Base-by-base conservation (phyloP, 306 rosid species). In the Clitoria ternatea region DNA sequence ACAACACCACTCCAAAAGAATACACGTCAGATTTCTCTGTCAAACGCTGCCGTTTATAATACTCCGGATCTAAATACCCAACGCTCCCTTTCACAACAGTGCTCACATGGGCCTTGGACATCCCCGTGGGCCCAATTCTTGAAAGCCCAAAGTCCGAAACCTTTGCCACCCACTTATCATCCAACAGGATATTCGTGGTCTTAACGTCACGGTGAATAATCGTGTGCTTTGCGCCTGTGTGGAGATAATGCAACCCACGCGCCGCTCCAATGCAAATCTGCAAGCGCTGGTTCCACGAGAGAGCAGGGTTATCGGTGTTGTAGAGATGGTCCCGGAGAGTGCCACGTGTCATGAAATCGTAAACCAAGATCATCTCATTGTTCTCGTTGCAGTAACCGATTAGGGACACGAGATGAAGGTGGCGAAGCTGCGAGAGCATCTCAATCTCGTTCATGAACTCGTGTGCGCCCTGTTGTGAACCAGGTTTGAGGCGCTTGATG, bases 131-230 rank as follows among this genome's bases (percentile, higher is more conserved):
- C 72, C 84, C 87, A 0, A 79, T 73, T 48, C 83, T 45, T 0
- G 88, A 85, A 18, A 87, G 26, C 61, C 92, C 92, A 12, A 87
- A 87, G 22, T 87, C 90, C 0, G 90, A 80, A 49, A 87, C 85
- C 66, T 83, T 85, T 0, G 92, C 87, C 0, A 44, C 71, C 83
- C 84, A 78, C 1, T 82, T 80, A 0, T 82, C 82, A 7, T 87
- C 90, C 1, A 87, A 18, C 3, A 87, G 36, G 12, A 87, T 87
- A 5, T 87, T 87, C 0, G 88, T 85, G 2, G 86, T 80, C 40
- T 85, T 87, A 43, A 87, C 92, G 27, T 87, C 92, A 1, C 92
- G 89, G 78, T 87, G 92, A 17, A 87, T 85, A 36, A 87, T 82
- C 0, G 69, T 64, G 43, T 77, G 56, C 54, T 69, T 76, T 6